Conservation (phyloP, 768 basidiomycete genomes). For the Kwoniella heveanensis region DNA sequence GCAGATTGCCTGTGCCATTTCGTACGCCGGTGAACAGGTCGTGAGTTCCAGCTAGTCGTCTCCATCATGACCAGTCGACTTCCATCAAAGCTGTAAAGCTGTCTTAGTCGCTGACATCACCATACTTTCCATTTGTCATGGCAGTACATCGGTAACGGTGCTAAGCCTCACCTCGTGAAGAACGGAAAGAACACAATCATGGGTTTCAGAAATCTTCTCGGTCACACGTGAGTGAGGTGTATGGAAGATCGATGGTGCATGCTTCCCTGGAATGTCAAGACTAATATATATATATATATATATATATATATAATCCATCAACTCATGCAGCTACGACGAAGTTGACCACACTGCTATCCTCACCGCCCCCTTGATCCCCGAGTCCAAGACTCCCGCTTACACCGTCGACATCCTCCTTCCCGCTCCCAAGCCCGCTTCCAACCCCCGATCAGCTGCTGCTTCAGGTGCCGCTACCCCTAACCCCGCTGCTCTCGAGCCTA, state of each 20-base stretch:
- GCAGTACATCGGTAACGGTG: slow-evolving; percentile 95
- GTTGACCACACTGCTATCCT: slow-evolving; percentile 56
- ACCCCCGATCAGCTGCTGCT: slow-evolving; percentile 59
- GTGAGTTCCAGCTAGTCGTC: slow-evolving; percentile 62
- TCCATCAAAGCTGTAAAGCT: not conserved
- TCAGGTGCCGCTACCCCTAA: slow-evolving; percentile 58
- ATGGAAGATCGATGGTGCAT: too few species aligned
- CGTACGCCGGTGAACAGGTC: slow-evolving; percentile 87
- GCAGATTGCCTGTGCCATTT: slow-evolving; percentile 91
- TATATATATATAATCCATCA: too few species aligned
- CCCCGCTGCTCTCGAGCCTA: slow-evolving; percentile 60
- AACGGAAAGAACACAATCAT: slow-evolving; percentile 90
- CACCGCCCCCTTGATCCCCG: slow-evolving; percentile 71
- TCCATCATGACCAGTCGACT: too few species aligned
- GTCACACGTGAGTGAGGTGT: slow-evolving; percentile 81
- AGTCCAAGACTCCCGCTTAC: slow-evolving; percentile 68
- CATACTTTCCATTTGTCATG: not conserved
- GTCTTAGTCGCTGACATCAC: not conserved
- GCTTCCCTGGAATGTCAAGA: too few species aligned
- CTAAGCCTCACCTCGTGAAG: slow-evolving; percentile 90
- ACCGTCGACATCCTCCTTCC: slow-evolving; percentile 78
- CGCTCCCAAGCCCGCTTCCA: slow-evolving; percentile 61
- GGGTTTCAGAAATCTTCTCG: slow-evolving; percentile 90
- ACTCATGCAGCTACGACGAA: slow-evolving; percentile 46
- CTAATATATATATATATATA: too few species aligned